Percentiles rank a stretch among this genome's conserved stretches.
Evolutionary conservation across 306 rosid genomes (phyloP).

Genomic region (Styphnolobium japonicum): DNA sequence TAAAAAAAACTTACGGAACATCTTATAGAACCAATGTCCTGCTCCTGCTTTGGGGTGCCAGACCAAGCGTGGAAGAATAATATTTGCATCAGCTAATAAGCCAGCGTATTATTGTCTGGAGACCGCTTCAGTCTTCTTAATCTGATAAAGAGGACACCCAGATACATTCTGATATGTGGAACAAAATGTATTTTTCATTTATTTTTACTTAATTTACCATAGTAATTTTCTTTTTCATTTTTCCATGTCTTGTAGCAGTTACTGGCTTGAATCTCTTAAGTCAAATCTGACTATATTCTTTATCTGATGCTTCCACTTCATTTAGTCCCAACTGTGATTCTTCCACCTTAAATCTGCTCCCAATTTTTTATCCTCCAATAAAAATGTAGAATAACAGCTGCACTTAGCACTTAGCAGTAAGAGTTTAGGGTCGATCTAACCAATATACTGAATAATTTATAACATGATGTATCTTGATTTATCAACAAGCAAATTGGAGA

Average conservation of each 20-base stretch:
- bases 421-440: not conserved
- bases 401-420: not conserved
- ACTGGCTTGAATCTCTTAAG: not conserved
- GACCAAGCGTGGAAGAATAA: not conserved
- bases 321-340: not conserved
- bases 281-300: not conserved
- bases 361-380: not conserved
- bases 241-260: not conserved
- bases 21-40: constrained; percentile 9
- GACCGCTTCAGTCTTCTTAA: not conserved
- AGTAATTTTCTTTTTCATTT: not conserved
- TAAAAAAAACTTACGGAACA: constrained; percentile 10
- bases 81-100: constrained; percentile 5
- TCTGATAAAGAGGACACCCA: not conserved
- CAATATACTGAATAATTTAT: not conserved
- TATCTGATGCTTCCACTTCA: not conserved
- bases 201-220: not conserved
- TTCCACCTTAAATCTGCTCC: not conserved
- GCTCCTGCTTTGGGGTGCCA: constrained; percentile 9
- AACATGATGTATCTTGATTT: not conserved
- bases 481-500: not conserved
- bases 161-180: not conserved
- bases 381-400: not conserved
- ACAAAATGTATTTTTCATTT: not conserved
- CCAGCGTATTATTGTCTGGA: not conserved